These are phyloP conservation scores for Bipolaris cookei DNA, from an alignment of 2,329 filamentous ascomycete species.

Conservation along the genomic window DNA sequence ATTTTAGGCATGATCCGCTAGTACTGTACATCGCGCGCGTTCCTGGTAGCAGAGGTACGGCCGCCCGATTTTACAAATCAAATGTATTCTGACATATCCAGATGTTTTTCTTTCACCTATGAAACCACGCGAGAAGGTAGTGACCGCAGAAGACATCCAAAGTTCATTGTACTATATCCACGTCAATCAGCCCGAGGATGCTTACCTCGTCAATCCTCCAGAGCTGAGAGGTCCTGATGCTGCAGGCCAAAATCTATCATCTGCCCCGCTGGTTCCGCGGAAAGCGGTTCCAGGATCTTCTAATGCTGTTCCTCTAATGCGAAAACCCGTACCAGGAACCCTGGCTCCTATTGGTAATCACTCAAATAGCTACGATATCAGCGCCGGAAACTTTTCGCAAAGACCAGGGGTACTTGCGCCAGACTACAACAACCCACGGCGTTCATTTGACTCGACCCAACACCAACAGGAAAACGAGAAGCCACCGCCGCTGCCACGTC, in stretches of 20 bases:
- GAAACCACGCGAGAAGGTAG: constrained; percentile 86
- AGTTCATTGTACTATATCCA: constrained; percentile 93
- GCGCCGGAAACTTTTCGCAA: constrained; percentile 28
- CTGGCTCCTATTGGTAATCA: constrained; percentile 35
- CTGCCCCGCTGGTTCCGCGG: constrained; percentile 34
- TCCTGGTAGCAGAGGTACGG: constrained; percentile 82
- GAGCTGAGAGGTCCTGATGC: constrained; percentile 22
- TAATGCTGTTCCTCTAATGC: constrained; percentile 19
- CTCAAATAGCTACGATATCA: constrained; percentile 38
- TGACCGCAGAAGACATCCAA: constrained; percentile 84
- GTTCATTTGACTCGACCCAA: constrained; percentile 33
- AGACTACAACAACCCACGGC: constrained; percentile 27
- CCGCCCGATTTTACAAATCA: constrained; percentile 8
- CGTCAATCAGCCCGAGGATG: constrained; percentile 67
- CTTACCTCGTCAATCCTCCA: constrained; percentile 41
- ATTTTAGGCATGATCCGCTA: constrained; percentile 71
- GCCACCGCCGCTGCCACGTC: constrained; percentile 29
- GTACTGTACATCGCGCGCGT: constrained; percentile 92
- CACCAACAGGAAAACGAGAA: constrained; percentile 30
- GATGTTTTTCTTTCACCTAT: constrained; percentile 92
- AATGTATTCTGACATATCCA: constrained; percentile 47
- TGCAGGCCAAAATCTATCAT: constrained; percentile 11
- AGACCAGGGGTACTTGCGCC: constrained; percentile 24
- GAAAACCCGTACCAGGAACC: constrained; percentile 40
- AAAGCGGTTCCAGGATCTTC: constrained; percentile 35